These are phyloP conservation scores for Xylariomycetidae sp. DNA, from an alignment of 2,329 filamentous ascomycete species.

Conservation along the genomic window DNA sequence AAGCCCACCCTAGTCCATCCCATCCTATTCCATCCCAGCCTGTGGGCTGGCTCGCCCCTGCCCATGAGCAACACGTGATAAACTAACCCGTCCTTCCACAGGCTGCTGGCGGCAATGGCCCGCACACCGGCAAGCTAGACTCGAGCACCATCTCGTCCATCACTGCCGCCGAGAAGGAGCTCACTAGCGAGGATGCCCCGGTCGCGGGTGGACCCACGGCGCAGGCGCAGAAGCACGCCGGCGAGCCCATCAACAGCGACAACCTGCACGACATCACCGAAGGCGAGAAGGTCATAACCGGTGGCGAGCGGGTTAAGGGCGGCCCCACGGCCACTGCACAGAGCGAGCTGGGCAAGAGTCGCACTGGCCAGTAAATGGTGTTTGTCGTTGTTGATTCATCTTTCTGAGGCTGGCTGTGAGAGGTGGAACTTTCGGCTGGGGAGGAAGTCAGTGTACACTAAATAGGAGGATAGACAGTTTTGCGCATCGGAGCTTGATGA, in stretches of 20 bases:
- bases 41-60: no score
- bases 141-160: slow-evolving; percentile 33
- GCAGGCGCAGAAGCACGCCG: slow-evolving; percentile 33
- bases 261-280: slow-evolving; percentile 35
- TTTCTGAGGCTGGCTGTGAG: no score
- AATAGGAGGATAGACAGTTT: no score
- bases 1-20: background rate
- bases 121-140: slow-evolving; percentile 18
- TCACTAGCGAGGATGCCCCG: slow-evolving; percentile 31
- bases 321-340: slow-evolving; percentile 36
- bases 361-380: no score
- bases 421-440: no score
- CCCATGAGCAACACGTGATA: no score
- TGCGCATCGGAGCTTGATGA: no score
- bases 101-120: slow-evolving; percentile 1
- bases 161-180: slow-evolving; percentile 32
- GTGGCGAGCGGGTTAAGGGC: slow-evolving; percentile 27
- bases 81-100: background rate
- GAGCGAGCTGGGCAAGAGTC: slow-evolving; percentile 21
- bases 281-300: slow-evolving; percentile 35
- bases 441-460: no score
- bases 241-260: slow-evolving; percentile 27
- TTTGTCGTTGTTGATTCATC: no score
- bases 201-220: slow-evolving; percentile 35
- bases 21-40: no score